Evolutionary conservation across 2,329 filamentous ascomycete genomes (phyloP).

Genomic region (Cladophialophora chaetospira): DNA sequence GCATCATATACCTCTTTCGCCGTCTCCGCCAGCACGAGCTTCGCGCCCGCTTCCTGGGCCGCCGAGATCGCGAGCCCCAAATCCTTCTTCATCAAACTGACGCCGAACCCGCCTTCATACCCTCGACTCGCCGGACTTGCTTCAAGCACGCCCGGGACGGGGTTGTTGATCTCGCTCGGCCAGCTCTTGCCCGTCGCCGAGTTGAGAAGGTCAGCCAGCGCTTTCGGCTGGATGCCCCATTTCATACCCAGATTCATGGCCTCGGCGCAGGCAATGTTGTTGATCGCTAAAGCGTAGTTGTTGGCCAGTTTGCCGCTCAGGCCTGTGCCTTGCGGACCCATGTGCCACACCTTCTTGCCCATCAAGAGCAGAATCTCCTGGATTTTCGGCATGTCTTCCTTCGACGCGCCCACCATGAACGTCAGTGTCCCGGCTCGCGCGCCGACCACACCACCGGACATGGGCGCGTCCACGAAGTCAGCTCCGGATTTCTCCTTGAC

Average conservation of each 20-base stretch:
- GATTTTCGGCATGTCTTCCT: conserved; percentile 62
- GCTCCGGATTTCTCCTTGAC: conserved; percentile 58
- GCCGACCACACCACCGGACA: conserved; percentile 94
- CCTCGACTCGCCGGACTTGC: conserved; percentile 73
- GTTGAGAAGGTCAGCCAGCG: conserved; percentile 84
- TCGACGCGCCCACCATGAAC: conserved; percentile 85
- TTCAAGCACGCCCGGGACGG: conserved; percentile 80
- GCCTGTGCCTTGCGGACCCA: conserved; percentile 80
- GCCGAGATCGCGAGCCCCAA: conserved; percentile 72
- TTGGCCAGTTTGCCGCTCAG: conserved; percentile 93
- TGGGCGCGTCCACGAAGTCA: conserved; percentile 88
- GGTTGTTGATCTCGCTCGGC: conserved; percentile 95
- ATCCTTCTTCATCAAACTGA: conserved; percentile 80
- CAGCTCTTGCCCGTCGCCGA: conserved; percentile 92
- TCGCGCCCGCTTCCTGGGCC: conserved; percentile 66
- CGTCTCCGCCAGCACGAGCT: conserved; percentile 63
- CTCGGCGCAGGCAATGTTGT: conserved; percentile 75
- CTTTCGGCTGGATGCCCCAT: conserved; percentile 65
- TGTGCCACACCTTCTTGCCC: conserved; percentile 83
- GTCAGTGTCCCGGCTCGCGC: conserved; percentile 84
- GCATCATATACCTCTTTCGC: conserved; percentile 69
- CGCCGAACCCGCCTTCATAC: conserved; percentile 76
- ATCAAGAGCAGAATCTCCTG: conserved; percentile 74
- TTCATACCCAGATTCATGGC: conserved; percentile 67
- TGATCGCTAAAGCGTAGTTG: conserved; percentile 92